A percentile compares a stretch with the other conserved stretches of the same genome.
These are phyloP conservation scores for Lyophyllum shimeji DNA, from an alignment of 768 basidiomycete genomes.

Conservation along the genomic window DNA sequence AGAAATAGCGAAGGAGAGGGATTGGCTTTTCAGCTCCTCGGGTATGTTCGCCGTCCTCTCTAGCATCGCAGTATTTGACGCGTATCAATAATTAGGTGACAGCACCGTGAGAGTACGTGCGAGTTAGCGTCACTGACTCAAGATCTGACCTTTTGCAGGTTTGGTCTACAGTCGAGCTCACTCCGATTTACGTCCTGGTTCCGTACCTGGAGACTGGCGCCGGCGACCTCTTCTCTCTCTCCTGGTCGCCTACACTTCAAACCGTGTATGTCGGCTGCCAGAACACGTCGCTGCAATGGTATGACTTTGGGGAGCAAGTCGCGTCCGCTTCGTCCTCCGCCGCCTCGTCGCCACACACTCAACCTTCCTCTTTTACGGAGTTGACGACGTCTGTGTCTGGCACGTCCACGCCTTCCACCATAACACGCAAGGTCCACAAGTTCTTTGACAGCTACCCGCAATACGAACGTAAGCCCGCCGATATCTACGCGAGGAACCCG, in stretches of 20 bases:
- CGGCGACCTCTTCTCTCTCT: constrained; percentile 85
- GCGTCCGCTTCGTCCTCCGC: constrained; percentile 6
- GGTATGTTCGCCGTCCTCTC: constrained; percentile 44
- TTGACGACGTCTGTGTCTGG: constrained; percentile 27
- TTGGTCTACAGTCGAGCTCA: constrained; percentile 75
- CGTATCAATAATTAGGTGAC: constrained; percentile 56
- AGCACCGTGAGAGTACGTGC: constrained; percentile 77
- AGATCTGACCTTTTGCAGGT: constrained; percentile 44
- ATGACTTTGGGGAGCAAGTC: constrained; percentile 46
- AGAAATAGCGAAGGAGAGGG: constrained; percentile 69
- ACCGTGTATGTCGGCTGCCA: constrained; percentile 89
- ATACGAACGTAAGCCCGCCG: constrained; percentile 65
- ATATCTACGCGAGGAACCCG: constrained; percentile 63
- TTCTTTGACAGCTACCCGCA: constrained; percentile 92
- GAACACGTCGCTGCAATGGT: constrained; percentile 92
- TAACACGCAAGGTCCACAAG: constrained; percentile 64
- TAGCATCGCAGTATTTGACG: background rate
- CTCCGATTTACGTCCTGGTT: constrained; percentile 67
- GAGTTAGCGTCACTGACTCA: background rate
- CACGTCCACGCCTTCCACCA: constrained; percentile 33
- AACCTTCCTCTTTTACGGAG: constrained; percentile 8
- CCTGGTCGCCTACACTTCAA: constrained; percentile 68
- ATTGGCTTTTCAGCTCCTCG: constrained; percentile 90
- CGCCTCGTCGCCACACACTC: constrained; percentile 12
- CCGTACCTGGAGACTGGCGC: constrained; percentile 80